Evolutionary conservation across 2,329 filamentous ascomycete species (phyloP).

Genomic region (Cladobotryum mycophilum): DNA sequence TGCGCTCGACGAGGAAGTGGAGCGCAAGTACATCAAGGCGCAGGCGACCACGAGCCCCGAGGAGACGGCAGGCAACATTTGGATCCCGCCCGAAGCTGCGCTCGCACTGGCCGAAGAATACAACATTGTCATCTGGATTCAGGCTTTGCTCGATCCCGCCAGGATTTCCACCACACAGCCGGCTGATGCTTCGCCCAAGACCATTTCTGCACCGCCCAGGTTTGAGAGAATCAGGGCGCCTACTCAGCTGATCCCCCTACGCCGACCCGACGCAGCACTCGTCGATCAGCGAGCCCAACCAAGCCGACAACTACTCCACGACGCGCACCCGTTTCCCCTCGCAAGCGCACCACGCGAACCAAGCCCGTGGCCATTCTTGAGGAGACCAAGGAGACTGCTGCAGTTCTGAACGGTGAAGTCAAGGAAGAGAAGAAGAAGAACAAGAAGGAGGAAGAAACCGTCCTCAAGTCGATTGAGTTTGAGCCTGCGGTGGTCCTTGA

Average conservation of each 20-base stretch:
- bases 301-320: constrained; percentile 32
- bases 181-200: constrained; percentile 63
- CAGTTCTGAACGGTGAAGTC: too few relatives aligned
- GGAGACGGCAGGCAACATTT: constrained; percentile 93
- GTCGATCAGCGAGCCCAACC: constrained; percentile 52
- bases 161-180: constrained; percentile 60
- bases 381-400: constrained; percentile 22
- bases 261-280: constrained; percentile 40
- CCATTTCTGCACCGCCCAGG: constrained; percentile 74
- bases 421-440: constrained; percentile 26
- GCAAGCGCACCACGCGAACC: constrained; percentile 45
- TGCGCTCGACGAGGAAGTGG: constrained; percentile 62
- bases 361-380: constrained; percentile 36
- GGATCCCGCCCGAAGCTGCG: constrained; percentile 81
- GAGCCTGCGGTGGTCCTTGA: constrained; percentile 44
- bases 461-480: constrained; percentile 43
- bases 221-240: constrained; percentile 53
- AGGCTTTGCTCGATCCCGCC: constrained; percentile 82
- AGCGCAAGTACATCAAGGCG: constrained; percentile 79
- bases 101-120: constrained; percentile 83
- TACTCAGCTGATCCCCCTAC: constrained; percentile 44
- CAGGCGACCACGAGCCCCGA: constrained; percentile 76
- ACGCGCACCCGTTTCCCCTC: constrained; percentile 45
- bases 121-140: constrained; percentile 77
- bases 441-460: constrained; percentile 27